Conservation (phyloP, 176 grass and related monocot species). For the Paspalum notatum region DNA sequence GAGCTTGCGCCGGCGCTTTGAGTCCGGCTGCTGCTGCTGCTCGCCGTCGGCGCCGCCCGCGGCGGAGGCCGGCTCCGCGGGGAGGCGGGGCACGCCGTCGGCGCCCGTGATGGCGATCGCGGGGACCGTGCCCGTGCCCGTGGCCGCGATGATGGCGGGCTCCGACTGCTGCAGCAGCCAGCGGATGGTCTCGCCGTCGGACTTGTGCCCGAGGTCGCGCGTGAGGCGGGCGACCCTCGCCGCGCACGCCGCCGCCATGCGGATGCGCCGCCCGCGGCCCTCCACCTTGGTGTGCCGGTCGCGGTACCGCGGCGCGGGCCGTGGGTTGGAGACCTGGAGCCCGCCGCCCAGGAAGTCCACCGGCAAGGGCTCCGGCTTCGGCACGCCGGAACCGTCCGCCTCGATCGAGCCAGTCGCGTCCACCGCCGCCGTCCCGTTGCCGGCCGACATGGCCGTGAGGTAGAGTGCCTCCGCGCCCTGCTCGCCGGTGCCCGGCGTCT, state of each 20-base stretch:
- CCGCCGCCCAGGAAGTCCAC: slow-evolving; percentile 55
- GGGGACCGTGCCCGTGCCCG: slow-evolving; percentile 82
- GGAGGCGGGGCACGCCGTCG: slow-evolving; percentile 75
- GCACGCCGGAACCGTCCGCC: slow-evolving; percentile 46
- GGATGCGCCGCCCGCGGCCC: slow-evolving; percentile 89
- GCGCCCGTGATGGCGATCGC: slow-evolving; percentile 67
- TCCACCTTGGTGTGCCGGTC: slow-evolving; percentile 94
- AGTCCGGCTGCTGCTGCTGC: not conserved
- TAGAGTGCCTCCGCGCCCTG: slow-evolving; percentile 28
- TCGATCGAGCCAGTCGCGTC: slow-evolving; percentile 21
- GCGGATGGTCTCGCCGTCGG: slow-evolving; percentile 86
- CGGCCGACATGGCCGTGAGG: slow-evolving; percentile 3
- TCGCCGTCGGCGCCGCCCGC: slow-evolving; percentile 26
- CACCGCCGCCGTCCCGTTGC: slow-evolving; percentile 6
- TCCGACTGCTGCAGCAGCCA: slow-evolving; percentile 93
- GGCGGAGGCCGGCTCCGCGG: slow-evolving; percentile 46
- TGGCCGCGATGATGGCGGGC: slow-evolving; percentile 76
- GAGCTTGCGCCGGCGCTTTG: slow-evolving; percentile 76
- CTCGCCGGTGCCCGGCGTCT: slow-evolving; percentile 32
- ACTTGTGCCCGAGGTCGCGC: slow-evolving; percentile 81
- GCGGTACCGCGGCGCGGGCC: slow-evolving; percentile 54
- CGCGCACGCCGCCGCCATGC: slow-evolving; percentile 74
- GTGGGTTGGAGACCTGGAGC: slow-evolving; percentile 36
- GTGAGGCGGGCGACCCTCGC: slow-evolving; percentile 69
- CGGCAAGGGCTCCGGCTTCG: slow-evolving; percentile 66